Base-by-base conservation (phyloP, 305 asterid species). In the Plantago rigida region DNA sequence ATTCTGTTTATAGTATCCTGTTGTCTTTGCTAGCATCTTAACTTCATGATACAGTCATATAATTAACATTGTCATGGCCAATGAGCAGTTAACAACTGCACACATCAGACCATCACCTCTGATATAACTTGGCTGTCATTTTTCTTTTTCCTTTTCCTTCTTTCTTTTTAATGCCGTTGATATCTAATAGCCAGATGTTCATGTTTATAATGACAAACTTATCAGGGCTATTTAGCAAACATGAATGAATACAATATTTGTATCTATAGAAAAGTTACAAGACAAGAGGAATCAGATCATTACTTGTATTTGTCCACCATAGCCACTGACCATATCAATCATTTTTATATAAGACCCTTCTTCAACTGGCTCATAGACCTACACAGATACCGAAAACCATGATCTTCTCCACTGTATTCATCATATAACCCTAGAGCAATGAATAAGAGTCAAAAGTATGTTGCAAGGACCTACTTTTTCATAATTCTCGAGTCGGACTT, bases 241-340 rank as follows among this genome's bases (percentile, higher is more conserved):
- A 41, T 41, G 9, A 9, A 41, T 9, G 46, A 9, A 41, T 11
- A 41, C 13, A 41, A 41, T 31, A 26, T 29, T 54, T 41, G 13
- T 24, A 55, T 47, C 13, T 26, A 59, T 17, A 70, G 51, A 22
- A 51, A 22, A 55, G 54, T 59, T 51, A 56, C 26, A 61, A 51
- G 48, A 58, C 29, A 62, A 58, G 28, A 5, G 57, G 9, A 34
- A 62, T 60, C 9, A 60, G 58, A 59, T 51, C 66, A 77, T 63
- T 78, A 86, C 99, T 71, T 92, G 99, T 74, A 89, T 86, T 79
- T 89, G 96, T 73, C 99, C 99, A 67, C 99, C 97, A 45, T 85
- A 75, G 73, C 99, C 99, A 69, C 85, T 89, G 79, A 85, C 97
- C 96, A 86, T 92, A 73, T 92, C 99, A 76, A 89, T 92, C 96